Conservation (phyloP, 768 basidiomycete species). For the Psilocybe subaeruginosa region DNA sequence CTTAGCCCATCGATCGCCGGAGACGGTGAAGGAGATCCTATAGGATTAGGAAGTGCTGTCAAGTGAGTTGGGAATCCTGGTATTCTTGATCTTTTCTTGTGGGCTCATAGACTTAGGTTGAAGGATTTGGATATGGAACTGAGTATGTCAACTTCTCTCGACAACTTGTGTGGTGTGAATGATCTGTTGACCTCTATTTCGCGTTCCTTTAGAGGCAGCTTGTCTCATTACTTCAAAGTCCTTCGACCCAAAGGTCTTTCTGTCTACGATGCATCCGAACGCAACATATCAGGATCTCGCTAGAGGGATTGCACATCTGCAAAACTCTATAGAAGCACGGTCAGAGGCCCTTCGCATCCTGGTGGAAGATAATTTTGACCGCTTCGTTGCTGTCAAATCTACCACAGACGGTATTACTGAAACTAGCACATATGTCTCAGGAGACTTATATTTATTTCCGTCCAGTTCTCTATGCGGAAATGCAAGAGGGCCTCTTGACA, state of each 20-base stretch:
- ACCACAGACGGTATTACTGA: constrained; percentile 80
- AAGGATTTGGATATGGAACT: constrained; percentile 77
- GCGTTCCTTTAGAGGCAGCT: constrained; percentile 59
- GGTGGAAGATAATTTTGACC: constrained; percentile 97
- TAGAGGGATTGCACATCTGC: constrained; percentile 72
- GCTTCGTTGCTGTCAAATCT: constrained; percentile 96
- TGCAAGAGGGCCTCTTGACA: constrained; percentile 86
- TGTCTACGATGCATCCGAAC: constrained; percentile 90
- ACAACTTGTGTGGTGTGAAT: neutral
- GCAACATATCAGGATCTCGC: constrained; percentile 93
- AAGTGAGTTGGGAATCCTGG: constrained; percentile 47
- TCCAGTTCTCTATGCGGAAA: constrained; percentile 85
- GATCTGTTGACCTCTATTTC: neutral
- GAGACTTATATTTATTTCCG: neutral
- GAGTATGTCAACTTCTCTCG: constrained; percentile 48
- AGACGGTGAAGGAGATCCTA: constrained; percentile 71
- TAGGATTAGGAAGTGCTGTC: constrained; percentile 72
- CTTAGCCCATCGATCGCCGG: constrained; percentile 52
- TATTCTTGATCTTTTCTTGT: neutral
- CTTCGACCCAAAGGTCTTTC: constrained; percentile 94
- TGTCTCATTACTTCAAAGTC: constrained; percentile 90
- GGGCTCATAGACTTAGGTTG: constrained; percentile 41
- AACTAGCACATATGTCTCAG: neutral
- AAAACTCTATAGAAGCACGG: constrained; percentile 82
- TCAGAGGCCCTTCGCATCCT: constrained; percentile 94